A percentile compares a stretch with the other conserved stretches of the same genome.
Evolutionary conservation across 83 land plant genomes (phyloP).

Genomic region (Thuja plicata): DNA sequence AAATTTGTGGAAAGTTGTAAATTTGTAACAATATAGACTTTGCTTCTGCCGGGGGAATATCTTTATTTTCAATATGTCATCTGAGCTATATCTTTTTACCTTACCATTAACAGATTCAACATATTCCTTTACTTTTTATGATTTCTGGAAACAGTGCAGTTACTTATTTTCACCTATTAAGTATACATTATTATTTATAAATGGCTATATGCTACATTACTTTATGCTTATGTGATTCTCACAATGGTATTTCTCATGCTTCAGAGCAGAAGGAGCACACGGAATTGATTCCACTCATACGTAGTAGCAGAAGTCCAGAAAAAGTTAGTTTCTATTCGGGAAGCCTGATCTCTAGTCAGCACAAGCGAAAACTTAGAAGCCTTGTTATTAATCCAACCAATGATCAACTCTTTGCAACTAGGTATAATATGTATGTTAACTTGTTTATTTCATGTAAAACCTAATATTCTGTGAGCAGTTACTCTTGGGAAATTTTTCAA

Average conservation of each 20-base stretch:
- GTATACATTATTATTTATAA: background rate
- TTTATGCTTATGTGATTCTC: background rate
- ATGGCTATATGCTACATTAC: background rate
- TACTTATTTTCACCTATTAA: background rate
- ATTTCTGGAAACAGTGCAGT: background rate
- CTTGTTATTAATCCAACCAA: slow-evolving; percentile 46
- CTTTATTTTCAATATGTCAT: background rate
- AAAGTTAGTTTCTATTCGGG: slow-evolving; percentile 29
- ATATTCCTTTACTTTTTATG: background rate
- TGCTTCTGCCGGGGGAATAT: slow-evolving; percentile 1
- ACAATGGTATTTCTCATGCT: slow-evolving; percentile 1
- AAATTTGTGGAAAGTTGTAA: background rate
- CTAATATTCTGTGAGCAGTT: background rate
- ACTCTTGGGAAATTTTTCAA: background rate
- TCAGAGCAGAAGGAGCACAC: slow-evolving; percentile 51
- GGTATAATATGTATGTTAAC: slow-evolving; percentile 24
- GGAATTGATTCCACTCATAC: slow-evolving; percentile 50
- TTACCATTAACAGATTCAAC: background rate
- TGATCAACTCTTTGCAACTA: slow-evolving; percentile 65
- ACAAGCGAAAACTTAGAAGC: slow-evolving; percentile 65
- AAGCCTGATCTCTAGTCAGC: slow-evolving; percentile 49
- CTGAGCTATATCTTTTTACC: background rate
- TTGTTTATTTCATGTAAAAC: background rate
- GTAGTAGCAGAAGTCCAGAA: slow-evolving; percentile 26
- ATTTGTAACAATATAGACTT: background rate